A percentile compares a stretch with the other conserved stretches of the same genome.
Evolutionary conservation across 2,329 filamentous ascomycete species (phyloP).

Genomic region (Scedosporium dehoogii): DNA sequence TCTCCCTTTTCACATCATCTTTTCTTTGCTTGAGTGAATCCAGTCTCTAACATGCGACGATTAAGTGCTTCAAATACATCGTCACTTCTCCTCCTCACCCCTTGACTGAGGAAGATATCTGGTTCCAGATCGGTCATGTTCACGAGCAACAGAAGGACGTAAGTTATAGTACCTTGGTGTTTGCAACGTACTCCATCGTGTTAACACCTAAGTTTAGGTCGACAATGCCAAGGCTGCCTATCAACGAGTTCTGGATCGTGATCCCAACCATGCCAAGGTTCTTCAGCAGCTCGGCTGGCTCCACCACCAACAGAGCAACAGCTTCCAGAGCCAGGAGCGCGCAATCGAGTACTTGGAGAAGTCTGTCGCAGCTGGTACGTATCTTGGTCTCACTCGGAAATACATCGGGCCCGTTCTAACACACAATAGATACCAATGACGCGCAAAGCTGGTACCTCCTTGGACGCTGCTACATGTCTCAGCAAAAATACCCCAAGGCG

Average conservation of each 20-base stretch:
- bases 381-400: neutral
- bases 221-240: constrained; percentile 90
- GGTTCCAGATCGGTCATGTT: constrained; percentile 99
- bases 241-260: constrained; percentile 82
- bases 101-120: constrained; percentile 94
- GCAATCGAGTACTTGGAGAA: constrained; percentile 97
- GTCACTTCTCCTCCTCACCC: constrained; percentile 86
- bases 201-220: constrained; percentile 49
- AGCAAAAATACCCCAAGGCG: constrained; percentile 96
- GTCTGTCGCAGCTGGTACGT: constrained; percentile 80
- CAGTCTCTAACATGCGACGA: constrained; percentile 14
- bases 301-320: constrained; percentile 90
- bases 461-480: constrained; percentile 97
- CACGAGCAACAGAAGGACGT: constrained; percentile 99
- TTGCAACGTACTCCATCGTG: neutral
- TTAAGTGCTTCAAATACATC: constrained; percentile 95
- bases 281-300: constrained; percentile 96
- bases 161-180: constrained; percentile 29
- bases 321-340: constrained; percentile 85
- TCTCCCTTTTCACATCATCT: neutral
- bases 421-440: constrained; percentile 73
- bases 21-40: neutral
- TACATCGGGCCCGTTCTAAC: constrained; percentile 2
- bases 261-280: constrained; percentile 95
- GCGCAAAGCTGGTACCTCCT: constrained; percentile 98